These are phyloP conservation scores for Mrakia blollopis DNA, from an alignment of 768 basidiomycete genomes.

Conservation along the genomic window DNA sequence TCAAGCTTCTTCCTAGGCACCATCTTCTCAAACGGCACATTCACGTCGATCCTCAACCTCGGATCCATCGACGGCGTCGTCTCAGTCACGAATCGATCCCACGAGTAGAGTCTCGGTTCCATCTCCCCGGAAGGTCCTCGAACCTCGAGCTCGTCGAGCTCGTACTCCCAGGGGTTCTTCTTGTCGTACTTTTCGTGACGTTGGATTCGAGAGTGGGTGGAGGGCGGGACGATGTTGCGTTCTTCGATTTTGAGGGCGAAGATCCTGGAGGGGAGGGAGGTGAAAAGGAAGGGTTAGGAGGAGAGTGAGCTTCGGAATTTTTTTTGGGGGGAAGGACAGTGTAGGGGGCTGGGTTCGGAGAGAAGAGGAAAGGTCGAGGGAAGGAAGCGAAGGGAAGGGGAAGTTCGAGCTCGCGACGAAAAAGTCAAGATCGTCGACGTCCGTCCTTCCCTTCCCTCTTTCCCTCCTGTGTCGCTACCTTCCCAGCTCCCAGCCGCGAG, in stretches of 20 bases:
- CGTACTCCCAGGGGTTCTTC: not conserved
- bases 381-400: not conserved
- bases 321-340: no score
- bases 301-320: not conserved
- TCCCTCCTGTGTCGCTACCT: not conserved
- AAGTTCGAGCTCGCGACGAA: not conserved
- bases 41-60: conserved; percentile 1
- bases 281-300: not conserved
- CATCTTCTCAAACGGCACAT: not conserved
- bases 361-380: not conserved
- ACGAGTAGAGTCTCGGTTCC: not conserved
- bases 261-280: not conserved
- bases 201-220: not conserved
- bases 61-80: conserved; percentile 7
- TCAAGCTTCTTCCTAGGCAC: not conserved
- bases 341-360: no score
- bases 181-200: not conserved
- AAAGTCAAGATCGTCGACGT: not conserved
- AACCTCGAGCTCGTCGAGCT: not conserved
- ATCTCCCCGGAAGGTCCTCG: no score
- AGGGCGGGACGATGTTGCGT: not conserved
- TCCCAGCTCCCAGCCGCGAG: not conserved
- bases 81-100: conserved; percentile 7
- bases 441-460: not conserved
- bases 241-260: not conserved